A percentile compares a stretch with the other conserved stretches of the same genome.
Evolutionary conservation across 495 filamentous ascomycete species (phyloP).

Genomic region (Stereocaulon alpinum): DNA sequence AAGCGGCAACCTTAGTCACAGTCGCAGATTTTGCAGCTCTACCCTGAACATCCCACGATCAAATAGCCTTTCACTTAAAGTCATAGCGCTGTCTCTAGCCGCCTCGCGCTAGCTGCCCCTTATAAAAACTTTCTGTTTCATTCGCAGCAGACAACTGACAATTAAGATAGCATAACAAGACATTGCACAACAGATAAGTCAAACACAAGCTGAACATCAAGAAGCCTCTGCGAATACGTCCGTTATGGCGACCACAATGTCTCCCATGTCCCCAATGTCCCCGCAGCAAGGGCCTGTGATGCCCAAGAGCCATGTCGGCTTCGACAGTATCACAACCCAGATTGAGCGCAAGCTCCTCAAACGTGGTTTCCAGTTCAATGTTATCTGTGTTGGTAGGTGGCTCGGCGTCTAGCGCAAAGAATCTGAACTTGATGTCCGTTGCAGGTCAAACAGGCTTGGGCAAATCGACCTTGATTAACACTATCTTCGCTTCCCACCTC

Average conservation of each 20-base stretch:
- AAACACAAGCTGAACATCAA: neutral
- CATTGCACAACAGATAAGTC: neutral
- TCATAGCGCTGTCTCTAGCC: conserved; percentile 4
- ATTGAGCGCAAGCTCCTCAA: conserved; percentile 99
- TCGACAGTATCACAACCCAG: conserved; percentile 97
- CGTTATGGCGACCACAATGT: conserved; percentile 44
- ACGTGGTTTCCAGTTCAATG: conserved; percentile 99
- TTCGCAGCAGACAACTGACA: conserved; percentile 8
- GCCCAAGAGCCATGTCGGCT: conserved; percentile 95
- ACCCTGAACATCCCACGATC: too few species aligned
- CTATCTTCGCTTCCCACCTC: conserved; percentile 98
- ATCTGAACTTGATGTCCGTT: conserved; percentile 6
- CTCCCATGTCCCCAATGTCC: conserved; percentile 36
- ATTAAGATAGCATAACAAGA: neutral
- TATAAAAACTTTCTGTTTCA: conserved; percentile 9
- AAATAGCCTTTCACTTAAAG: neutral
- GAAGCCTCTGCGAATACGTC: neutral
- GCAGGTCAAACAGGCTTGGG: conserved; percentile 95
- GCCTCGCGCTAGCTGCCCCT: conserved; percentile 12
- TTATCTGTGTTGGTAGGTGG: conserved; percentile 93
- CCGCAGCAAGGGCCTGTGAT: conserved; percentile 50
- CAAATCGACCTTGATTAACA: conserved; percentile 99
- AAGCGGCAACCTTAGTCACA: too few species aligned
- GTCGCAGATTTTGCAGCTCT: too few species aligned
- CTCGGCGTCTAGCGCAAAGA: neutral